Evolutionary conservation across 805 yeast species (phyloP).

Genomic region (Debaryomyces hansenii): DNA sequence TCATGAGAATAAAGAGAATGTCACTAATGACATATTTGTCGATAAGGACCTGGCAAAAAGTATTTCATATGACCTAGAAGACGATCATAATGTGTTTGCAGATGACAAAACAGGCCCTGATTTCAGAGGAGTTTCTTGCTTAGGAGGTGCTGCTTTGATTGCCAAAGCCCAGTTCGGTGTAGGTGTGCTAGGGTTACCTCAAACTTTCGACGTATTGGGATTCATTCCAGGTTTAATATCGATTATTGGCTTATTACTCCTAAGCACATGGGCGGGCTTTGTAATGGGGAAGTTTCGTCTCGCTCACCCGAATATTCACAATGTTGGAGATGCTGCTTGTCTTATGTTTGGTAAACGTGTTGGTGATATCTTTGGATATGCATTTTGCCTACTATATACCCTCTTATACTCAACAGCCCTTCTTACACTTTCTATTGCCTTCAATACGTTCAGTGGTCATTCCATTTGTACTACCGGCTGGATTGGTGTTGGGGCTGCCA

Average conservation of each 20-base stretch:
- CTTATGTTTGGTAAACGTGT: slow-evolving; percentile 9
- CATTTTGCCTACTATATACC: slow-evolving; percentile 8
- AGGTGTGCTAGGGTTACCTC: slow-evolving; percentile 9
- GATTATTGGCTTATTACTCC: slow-evolving; percentile 4
- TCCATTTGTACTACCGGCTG: slow-evolving; percentile 7
- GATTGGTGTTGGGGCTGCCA: slow-evolving; percentile 8
- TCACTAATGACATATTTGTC: background rate
- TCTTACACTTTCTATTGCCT: slow-evolving; percentile 8
- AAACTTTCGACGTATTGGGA: slow-evolving; percentile 8
- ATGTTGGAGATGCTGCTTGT: slow-evolving; percentile 9
- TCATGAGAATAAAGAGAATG: background rate
- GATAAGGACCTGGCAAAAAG: background rate
- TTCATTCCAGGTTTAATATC: slow-evolving; percentile 9
- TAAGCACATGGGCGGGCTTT: slow-evolving; percentile 10
- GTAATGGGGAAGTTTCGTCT: slow-evolving; percentile 8
- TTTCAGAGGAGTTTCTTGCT: slow-evolving; percentile 7
- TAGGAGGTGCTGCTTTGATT: slow-evolving; percentile 10
- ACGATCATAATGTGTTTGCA: slow-evolving; percentile 8
- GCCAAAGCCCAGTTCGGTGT: slow-evolving; percentile 10
- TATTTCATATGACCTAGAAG: background rate
- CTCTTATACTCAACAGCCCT: slow-evolving; percentile 6
- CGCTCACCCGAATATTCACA: slow-evolving; percentile 8
- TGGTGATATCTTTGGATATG: slow-evolving; percentile 7
- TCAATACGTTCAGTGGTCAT: slow-evolving; percentile 8
- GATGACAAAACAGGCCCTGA: slow-evolving; percentile 5